Conservation (phyloP, 2,329 filamentous ascomycete genomes). For the Lojkania enalia region DNA sequence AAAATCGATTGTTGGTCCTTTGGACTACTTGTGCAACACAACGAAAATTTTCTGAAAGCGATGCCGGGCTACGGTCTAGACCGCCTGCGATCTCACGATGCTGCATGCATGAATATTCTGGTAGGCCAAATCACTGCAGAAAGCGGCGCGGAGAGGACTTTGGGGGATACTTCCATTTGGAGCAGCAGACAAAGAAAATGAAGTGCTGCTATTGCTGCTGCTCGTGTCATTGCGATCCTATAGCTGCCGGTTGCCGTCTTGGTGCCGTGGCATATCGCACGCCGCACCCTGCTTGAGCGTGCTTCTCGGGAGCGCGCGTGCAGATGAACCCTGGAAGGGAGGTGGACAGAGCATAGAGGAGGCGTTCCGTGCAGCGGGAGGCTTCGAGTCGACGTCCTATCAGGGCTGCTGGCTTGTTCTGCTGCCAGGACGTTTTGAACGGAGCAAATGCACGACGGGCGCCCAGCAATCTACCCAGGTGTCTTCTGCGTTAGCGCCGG, state of each 20-base stretch:
- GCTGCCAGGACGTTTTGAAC: slow-evolving; percentile 4
- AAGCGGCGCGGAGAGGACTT: background rate
- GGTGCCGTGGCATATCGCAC: background rate
- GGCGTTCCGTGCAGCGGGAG: slow-evolving; percentile 1
- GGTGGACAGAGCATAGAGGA: too few species aligned
- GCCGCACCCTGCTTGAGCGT: too few species aligned
- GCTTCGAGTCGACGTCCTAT: slow-evolving; percentile 5
- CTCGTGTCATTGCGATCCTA: background rate
- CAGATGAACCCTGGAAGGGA: background rate
- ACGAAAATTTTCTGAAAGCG: background rate
- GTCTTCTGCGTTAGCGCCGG: slow-evolving; percentile 2
- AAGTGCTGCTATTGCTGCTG: background rate
- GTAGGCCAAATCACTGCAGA: too few species aligned
- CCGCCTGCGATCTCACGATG: background rate
- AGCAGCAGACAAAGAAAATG: background rate
- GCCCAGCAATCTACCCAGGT: too few species aligned
- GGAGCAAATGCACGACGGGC: too few species aligned
- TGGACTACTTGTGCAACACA: background rate
- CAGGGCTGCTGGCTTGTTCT: slow-evolving; percentile 4
- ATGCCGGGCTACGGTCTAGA: background rate
- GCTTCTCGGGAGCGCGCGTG: background rate
- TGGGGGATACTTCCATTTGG: background rate
- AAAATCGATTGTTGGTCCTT: too few species aligned
- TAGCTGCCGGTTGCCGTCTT: background rate
- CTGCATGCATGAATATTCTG: slow-evolving; percentile 1